Conservation (phyloP, 139 green algal species). For the Volvox africanus region DNA sequence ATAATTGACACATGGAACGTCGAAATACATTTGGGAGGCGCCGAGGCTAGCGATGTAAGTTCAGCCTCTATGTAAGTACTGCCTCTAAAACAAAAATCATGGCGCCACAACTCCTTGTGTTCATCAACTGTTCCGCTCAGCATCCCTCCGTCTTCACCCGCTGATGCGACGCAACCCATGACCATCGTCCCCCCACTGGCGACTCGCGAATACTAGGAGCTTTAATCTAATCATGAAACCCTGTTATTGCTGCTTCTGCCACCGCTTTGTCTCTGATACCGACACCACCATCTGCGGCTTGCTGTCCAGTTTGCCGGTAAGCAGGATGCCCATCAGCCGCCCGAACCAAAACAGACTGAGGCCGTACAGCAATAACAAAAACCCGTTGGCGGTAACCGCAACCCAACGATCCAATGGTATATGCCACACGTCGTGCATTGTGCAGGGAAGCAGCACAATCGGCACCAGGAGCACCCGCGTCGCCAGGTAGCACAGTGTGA, state of each 20-base stretch:
- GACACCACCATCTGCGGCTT: conserved; percentile 7
- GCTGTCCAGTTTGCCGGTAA: conserved; percentile 33
- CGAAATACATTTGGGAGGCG: too few species aligned
- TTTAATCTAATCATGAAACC: too few species aligned
- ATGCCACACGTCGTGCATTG: not conserved
- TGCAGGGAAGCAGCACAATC: conserved; percentile 28
- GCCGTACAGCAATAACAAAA: conserved; percentile 27
- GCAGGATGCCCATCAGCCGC: conserved; percentile 33
- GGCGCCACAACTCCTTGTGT: too few species aligned
- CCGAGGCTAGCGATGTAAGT: too few species aligned
- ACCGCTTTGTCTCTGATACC: not conserved
- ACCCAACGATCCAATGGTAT: not conserved
- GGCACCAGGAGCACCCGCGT: conserved; percentile 17
- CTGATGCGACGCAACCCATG: too few species aligned
- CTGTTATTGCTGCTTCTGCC: conserved; percentile 18
- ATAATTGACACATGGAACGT: too few species aligned
- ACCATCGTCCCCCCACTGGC: too few species aligned
- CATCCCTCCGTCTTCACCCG: too few species aligned
- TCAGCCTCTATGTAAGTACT: too few species aligned
- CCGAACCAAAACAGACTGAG: conserved; percentile 47
- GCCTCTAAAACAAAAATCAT: too few species aligned
- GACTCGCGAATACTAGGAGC: too few species aligned
- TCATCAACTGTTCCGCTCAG: too few species aligned
- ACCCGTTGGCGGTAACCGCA: not conserved
- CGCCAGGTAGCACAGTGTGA: not conserved